phyloP scores from a whole-genome alignment of 140 eudicot genomes.

The Cichorium intybus region DNA sequence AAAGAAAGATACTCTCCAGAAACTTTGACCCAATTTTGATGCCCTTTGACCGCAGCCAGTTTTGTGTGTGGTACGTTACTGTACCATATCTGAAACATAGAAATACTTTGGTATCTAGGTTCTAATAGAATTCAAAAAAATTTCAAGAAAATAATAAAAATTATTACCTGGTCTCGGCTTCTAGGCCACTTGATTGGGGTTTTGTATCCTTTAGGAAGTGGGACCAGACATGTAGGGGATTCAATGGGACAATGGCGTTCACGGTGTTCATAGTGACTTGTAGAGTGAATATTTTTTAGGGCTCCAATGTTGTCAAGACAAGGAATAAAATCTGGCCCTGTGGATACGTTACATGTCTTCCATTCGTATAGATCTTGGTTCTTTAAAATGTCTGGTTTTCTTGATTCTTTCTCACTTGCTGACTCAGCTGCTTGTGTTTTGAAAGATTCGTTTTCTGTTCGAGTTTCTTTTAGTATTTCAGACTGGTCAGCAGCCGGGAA shows the following conservation, averaged over 20 bases:
- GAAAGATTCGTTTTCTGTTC: conserved; percentile 25
- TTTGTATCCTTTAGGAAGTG: conserved; percentile 44
- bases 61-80: conserved; percentile 40
- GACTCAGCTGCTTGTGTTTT: conserved; percentile 53
- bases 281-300: conserved; percentile 30
- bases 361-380: conserved; percentile 29
- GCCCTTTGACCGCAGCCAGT: conserved; percentile 58
- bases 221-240: conserved; percentile 51
- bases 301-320: conserved; percentile 42
- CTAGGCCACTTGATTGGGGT: conserved; percentile 49
- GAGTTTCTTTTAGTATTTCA: conserved; percentile 40
- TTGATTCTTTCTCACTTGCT: conserved; percentile 32
- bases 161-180: conserved; percentile 48
- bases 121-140: neutral
- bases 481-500: conserved; percentile 25
- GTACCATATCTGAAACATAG: conserved; percentile 47
- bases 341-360: conserved; percentile 39
- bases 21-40: conserved; percentile 59
- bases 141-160: neutral
- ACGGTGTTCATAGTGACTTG: conserved; percentile 49
- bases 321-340: conserved; percentile 52
- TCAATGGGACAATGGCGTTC: conserved; percentile 54
- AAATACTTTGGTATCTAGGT: neutral
- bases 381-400: conserved; percentile 11
- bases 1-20: conserved; percentile 51